Evolutionary conservation across 75 land plant genomes (phyloP).

Genomic region (Sequoia sempervirens): DNA sequence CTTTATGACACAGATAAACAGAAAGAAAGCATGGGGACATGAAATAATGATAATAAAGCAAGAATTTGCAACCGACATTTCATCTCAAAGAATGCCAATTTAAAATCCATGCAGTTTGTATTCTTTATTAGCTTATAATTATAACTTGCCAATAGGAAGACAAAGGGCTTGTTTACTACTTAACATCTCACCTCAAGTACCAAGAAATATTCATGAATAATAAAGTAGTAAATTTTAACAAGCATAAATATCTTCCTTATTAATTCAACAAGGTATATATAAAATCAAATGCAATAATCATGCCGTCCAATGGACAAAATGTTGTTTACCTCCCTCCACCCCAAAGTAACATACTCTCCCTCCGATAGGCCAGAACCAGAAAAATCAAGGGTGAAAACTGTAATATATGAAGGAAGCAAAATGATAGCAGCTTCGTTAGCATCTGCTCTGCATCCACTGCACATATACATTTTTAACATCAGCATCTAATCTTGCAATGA

Average conservation of each 20-base stretch:
- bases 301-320: background rate
- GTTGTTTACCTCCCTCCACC: slow-evolving; percentile 88
- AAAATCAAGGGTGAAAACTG: slow-evolving; percentile 94
- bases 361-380: slow-evolving; percentile 98
- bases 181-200: background rate
- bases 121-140: background rate
- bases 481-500: background rate
- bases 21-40: background rate
- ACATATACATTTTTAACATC: slow-evolving; percentile 5
- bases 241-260: background rate
- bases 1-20: background rate
- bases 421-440: slow-evolving; percentile 98
- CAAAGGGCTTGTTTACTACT: background rate
- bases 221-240: background rate
- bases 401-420: slow-evolving; percentile 85
- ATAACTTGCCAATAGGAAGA: background rate
- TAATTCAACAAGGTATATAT: background rate
- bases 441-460: slow-evolving; percentile 98
- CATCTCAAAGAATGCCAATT: slow-evolving; percentile 1
- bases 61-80: background rate
- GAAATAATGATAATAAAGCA: background rate
- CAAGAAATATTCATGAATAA: background rate
- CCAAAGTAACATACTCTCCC: slow-evolving; percentile 88
- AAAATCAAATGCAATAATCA: background rate
- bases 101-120: background rate